Conservation (phyloP, 495 filamentous ascomycete genomes). For the Apiosordaria backusii region DNA sequence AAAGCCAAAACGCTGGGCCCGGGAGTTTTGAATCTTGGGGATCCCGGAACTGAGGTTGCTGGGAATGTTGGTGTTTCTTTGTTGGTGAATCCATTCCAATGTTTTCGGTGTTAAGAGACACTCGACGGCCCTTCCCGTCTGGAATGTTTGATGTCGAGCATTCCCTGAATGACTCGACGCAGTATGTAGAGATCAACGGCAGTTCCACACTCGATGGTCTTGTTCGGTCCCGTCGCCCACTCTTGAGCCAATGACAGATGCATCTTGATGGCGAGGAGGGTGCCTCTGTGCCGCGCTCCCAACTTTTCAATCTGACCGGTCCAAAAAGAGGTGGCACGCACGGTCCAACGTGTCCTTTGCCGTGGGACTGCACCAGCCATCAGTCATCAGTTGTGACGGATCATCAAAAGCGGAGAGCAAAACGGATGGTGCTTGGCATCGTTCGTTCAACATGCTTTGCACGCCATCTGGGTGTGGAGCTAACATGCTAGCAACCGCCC, state of each 20-base stretch:
- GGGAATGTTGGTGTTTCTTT: neutral
- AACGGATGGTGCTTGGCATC: neutral
- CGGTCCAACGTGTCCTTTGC: conserved; percentile 4
- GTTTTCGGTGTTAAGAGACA: no score
- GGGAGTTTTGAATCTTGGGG: neutral
- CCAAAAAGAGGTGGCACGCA: neutral
- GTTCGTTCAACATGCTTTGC: neutral
- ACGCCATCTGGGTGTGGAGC: conserved; percentile 3
- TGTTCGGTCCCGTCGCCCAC: no score
- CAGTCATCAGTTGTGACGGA: neutral
- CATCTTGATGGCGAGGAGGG: no score
- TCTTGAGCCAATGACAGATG: no score
- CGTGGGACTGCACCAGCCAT: neutral
- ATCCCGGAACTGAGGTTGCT: neutral
- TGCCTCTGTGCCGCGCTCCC: no score
- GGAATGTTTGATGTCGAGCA: no score
- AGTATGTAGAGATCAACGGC: neutral
- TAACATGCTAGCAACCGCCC: neutral
- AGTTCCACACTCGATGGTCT: no score
- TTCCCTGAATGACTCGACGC: no score
- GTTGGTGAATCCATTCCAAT: neutral
- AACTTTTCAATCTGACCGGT: no score
- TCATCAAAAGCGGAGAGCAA: neutral
- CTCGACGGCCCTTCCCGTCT: no score
- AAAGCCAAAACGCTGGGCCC: conserved; percentile 7